Percentiles rank a stretch among this genome's conserved stretches.
Conservation (phyloP, 768 basidiomycete genomes). For the Scleroderma bovista region DNA sequence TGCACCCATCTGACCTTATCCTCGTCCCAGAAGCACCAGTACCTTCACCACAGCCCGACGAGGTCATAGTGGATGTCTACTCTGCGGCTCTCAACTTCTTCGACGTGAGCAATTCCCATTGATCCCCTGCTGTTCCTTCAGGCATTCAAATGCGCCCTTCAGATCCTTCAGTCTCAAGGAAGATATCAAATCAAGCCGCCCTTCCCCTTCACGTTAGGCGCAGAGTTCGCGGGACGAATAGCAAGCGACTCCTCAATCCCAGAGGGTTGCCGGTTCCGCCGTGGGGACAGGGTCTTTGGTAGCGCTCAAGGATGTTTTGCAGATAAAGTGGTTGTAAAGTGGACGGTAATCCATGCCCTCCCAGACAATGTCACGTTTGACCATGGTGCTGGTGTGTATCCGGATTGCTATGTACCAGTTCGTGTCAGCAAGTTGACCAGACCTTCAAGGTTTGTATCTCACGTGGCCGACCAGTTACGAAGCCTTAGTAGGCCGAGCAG, state of each 20-base stretch:
- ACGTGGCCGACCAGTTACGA: slow-evolving; percentile 95
- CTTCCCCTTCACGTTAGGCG: slow-evolving; percentile 79
- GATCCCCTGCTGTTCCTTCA: slow-evolving; percentile 27
- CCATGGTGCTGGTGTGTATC: slow-evolving; percentile 68
- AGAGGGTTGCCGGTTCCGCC: slow-evolving; percentile 66
- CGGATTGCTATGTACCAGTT: neutral
- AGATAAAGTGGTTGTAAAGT: slow-evolving; percentile 61
- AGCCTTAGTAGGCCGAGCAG: slow-evolving; percentile 79
- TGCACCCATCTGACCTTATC: slow-evolving; percentile 60
- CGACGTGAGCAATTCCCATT: slow-evolving; percentile 40
- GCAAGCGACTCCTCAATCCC: slow-evolving; percentile 70
- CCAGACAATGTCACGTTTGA: slow-evolving; percentile 77
- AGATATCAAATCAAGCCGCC: slow-evolving; percentile 84
- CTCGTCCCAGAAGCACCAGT: slow-evolving; percentile 52
- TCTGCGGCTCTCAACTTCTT: slow-evolving; percentile 77
- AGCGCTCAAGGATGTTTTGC: slow-evolving; percentile 73
- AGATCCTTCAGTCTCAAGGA: slow-evolving; percentile 86
- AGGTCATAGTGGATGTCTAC: slow-evolving; percentile 73
- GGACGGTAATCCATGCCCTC: slow-evolving; percentile 50
- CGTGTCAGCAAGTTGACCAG: slow-evolving; percentile 2
- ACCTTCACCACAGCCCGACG: slow-evolving; percentile 42
- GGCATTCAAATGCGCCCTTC: slow-evolving; percentile 1
- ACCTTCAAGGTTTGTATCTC: slow-evolving; percentile 58
- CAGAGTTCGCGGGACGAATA: slow-evolving; percentile 82
- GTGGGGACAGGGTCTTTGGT: slow-evolving; percentile 88